Evolutionary conservation across 257 asterid genomes (phyloP), one percentile per base, ranked within the genome.

Genomic region (Primulina eburnea): DNA sequence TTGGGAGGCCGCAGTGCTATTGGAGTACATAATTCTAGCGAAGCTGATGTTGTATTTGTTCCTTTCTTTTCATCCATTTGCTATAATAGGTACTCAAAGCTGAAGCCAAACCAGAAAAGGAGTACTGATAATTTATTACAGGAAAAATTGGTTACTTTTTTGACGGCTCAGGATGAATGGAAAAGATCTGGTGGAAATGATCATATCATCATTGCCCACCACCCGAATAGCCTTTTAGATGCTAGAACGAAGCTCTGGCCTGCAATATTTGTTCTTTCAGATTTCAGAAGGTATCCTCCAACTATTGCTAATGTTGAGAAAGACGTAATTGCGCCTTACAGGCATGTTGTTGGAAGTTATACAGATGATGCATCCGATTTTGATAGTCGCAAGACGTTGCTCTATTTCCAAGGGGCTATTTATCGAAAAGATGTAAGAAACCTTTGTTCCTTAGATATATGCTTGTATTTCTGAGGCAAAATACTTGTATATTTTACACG

Each of bases 201-300:
- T 79, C 99, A 93, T 68, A 68, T 93, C 47, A 77, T 93, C n/a
- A 71, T 93, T 47, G 97, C 97, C 18, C 99, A 93, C 73, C 99
- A 93, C 76, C 99, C 97, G 0, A 93, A 93, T 79, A 93, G 99
- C 68, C 88, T 93, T 50, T 75, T 82, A 71, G 84, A 90, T 37
- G 95, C 96, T 3, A 86, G 99, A 79, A 72, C 58, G 82, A 88
- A 93, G 89, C 90, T 93, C 9, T 93, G 94, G 95, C 95, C 97
- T 58, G 95, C 96, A 8, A 81, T 87, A 34, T 87, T 73, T 60
- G 75, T 93, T 60, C 92, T 93, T 58, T 77, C 99, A 0, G 99
- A 93, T 85, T 90, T 93, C 3, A 97, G 99, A 61, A 82, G 99
- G 82, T 93, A 93, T 71, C 92, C 99, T 57, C 96, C 95, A 3